These are phyloP conservation scores for Stagonosporopsis rhizophila DNA, from an alignment of 2,329 filamentous ascomycete species.

Conservation along the genomic window DNA sequence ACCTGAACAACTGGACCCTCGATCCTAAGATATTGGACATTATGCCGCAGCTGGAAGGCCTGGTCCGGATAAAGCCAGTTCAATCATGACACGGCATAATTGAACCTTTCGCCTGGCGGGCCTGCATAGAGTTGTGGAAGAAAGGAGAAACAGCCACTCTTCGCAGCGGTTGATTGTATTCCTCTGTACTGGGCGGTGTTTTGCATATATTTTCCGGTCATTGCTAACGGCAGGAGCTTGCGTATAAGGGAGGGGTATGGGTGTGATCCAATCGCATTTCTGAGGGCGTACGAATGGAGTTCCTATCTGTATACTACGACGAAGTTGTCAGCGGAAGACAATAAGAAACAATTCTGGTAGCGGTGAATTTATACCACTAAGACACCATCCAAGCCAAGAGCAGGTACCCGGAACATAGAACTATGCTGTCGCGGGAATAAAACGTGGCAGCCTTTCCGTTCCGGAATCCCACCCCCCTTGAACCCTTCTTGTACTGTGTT, in stretches of 20 bases:
- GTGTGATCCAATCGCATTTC: constrained; percentile 1
- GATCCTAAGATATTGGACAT: constrained; percentile 44
- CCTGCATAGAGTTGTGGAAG: constrained; percentile 5
- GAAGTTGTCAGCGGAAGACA: background rate
- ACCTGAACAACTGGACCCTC: constrained; percentile 44
- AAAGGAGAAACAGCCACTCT: background rate
- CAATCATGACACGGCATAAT: background rate
- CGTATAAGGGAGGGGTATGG: background rate
- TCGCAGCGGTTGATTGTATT: background rate
- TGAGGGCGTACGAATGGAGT: constrained; percentile 1
- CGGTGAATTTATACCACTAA: constrained; percentile 5
- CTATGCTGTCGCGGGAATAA: constrained; percentile 17
- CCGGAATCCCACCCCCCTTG: constrained; percentile 13
- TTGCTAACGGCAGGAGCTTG: background rate
- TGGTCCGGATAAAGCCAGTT: constrained; percentile 36
- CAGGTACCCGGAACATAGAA: constrained; percentile 15
- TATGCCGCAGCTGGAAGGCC: constrained; percentile 42
- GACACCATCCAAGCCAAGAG: background rate
- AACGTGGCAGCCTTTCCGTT: constrained; percentile 12
- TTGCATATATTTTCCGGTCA: constrained; percentile 6
- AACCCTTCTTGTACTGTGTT: constrained; percentile 23
- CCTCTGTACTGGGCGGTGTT: constrained; percentile 3
- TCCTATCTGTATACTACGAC: constrained; percentile 1
- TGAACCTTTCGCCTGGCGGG: constrained; percentile 1
- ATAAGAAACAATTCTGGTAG: background rate